Base-by-base conservation (phyloP, 2,329 filamentous ascomycete species). In the Fusarium siculi region DNA sequence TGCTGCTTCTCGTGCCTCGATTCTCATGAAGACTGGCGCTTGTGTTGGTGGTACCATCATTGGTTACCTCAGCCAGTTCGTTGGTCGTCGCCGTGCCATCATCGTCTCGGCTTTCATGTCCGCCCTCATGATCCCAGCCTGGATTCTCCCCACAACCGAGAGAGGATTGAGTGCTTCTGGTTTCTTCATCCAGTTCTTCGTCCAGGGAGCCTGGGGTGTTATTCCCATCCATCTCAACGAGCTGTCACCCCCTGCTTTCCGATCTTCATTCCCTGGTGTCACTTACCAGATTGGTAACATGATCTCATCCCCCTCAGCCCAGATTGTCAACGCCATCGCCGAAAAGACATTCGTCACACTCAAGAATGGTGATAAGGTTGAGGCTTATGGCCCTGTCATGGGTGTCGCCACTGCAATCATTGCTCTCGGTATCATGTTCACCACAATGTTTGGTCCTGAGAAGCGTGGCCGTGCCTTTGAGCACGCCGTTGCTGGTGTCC, bases 11-110 rank as follows among this genome's bases (percentile, higher is more conserved):
- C 89, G 92, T n/a, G 92, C 92, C 21, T 92, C 89, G n/a, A 95
- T 95, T 74, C 82, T 95, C 66, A 94, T 94, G 91, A 95, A 95
- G 83, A 90, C 88, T 3, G 93, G 93, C 32, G 92, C 93, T 47
- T 93, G 92, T 74, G 89, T 94, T 3, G 93, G 92, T 39, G 92
- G 92, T 32, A 91, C 90, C 46, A 89, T 92, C 68, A 88, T 93
- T 66, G 93, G 93, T 28, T 95, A 95, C 80, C 76, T 90, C 12
- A 93, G 91, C 12, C 93, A 96, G 78, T 94, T 91, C 78, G 82
- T 94, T 53, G 93, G 93, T 19, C 92, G 93, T 39, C 90, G 93
- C 32, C 87, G 91, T 43, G 87, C 89, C 59, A 93, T 93, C 79
- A 87, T 93, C 63, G 80, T 83, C 47, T 85, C 90, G 2, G 87